Conservation (phyloP, 345 rosid species). For the Mercurialis annua region DNA sequence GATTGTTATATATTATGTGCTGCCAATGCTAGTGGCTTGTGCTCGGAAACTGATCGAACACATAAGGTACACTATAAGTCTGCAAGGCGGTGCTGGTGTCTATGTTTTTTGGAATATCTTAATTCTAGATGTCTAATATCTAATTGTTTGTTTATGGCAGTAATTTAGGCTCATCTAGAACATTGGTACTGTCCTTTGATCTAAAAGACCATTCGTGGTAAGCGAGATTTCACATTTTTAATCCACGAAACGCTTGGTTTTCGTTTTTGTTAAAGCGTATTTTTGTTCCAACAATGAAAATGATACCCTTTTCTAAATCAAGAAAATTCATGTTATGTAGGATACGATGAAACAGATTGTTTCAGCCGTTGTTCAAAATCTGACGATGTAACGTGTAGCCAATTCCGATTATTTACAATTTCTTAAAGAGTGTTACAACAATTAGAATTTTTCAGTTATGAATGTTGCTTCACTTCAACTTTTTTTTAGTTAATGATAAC, state of each 20-base stretch:
- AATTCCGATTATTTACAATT: not conserved
- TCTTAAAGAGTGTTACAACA: not conserved
- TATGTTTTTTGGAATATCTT: not conserved
- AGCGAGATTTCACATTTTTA: too few relatives aligned
- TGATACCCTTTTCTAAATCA: not conserved
- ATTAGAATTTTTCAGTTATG: too few relatives aligned
- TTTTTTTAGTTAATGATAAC: too few relatives aligned
- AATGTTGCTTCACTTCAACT: too few relatives aligned
- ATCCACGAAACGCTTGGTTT: too few relatives aligned
- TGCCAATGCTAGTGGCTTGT: conserved; percentile 82
- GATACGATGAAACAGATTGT: conserved; percentile 74
- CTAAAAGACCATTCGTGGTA: conserved; percentile 91
- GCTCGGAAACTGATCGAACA: conserved; percentile 84
- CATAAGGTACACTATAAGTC: conserved; percentile 48
- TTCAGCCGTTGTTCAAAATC: conserved; percentile 62
- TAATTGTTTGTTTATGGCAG: conserved; percentile 29
- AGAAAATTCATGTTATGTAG: conserved; percentile 33
- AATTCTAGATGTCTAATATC: not conserved
- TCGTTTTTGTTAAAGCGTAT: not conserved
- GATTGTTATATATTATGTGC: conserved; percentile 23
- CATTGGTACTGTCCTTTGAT: conserved; percentile 80
- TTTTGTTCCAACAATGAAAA: not conserved
- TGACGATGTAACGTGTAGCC: conserved; percentile 46
- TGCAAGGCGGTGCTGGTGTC: not conserved
- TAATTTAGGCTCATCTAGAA: conserved; percentile 49